A percentile compares a stretch with the other conserved stretches of the same genome.
Evolutionary conservation across 2,329 filamentous ascomycete species (phyloP).

Genomic region (Basipetospora chlamydospora): DNA sequence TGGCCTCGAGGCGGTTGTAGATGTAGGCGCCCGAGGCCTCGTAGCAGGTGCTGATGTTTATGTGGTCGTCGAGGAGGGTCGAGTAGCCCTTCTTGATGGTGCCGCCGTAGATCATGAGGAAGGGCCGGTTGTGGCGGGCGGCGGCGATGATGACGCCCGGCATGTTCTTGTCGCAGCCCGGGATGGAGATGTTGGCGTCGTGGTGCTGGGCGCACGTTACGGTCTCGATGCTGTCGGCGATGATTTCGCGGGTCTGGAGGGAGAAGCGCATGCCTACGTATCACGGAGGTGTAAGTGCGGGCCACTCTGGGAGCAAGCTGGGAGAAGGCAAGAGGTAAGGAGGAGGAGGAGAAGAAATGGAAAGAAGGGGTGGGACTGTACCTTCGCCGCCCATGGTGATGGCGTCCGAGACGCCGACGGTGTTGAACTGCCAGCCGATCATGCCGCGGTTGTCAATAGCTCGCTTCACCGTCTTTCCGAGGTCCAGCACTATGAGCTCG

Average conservation of each 20-base stretch:
- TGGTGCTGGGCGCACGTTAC: conserved; percentile 86
- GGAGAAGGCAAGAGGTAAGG: conserved; percentile 1
- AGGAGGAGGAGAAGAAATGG: neutral
- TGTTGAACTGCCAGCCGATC: conserved; percentile 92
- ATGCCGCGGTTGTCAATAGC: conserved; percentile 69
- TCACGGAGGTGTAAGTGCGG: conserved; percentile 6
- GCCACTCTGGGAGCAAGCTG: neutral
- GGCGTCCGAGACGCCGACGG: conserved; percentile 74
- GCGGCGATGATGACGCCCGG: conserved; percentile 84
- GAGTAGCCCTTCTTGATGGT: conserved; percentile 83
- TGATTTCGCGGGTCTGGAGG: conserved; percentile 78
- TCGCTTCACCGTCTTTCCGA: conserved; percentile 78
- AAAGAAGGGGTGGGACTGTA: conserved; percentile 18
- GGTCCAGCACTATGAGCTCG: conserved; percentile 51
- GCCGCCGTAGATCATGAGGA: conserved; percentile 90
- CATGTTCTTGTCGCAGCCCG: conserved; percentile 97
- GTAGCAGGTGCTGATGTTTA: conserved; percentile 83
- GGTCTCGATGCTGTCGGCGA: conserved; percentile 87
- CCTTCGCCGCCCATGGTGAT: conserved; percentile 94
- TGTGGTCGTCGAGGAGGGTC: conserved; percentile 54
- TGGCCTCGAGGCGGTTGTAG: conserved; percentile 63
- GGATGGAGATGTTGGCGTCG: conserved; percentile 85
- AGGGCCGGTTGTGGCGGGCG: conserved; percentile 79
- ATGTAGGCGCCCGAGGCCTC: conserved; percentile 73
- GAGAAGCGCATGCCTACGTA: conserved; percentile 77